Evolutionary conservation across 2,329 filamentous ascomycete species (phyloP), one percentile per base, ranked within the genome.

Genomic region (Apiospora pterosperma): DNA sequence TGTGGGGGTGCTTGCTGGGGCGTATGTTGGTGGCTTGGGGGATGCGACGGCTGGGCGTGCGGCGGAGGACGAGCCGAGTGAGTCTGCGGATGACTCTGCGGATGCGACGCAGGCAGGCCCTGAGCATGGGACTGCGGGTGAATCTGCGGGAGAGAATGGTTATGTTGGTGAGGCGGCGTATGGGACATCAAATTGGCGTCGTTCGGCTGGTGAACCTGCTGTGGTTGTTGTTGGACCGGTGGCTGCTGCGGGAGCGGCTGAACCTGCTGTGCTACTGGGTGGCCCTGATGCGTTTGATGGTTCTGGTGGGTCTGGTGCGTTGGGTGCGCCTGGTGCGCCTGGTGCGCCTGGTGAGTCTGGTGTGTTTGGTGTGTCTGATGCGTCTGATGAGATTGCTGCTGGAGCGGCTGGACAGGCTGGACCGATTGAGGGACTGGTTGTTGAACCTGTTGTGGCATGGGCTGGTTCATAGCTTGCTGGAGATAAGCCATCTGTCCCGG

Each of bases 371-470:
- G 42, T 3, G 36, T 19, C 36, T 67, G 67, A 44, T 62, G 55
- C 39, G 39, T 39, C 34, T 36, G 36, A 34, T 66, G 64, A 10
- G 55, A 42, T 25, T 63, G 62, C 39, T 68, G 67, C 28, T 69
- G 65, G 44, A 72, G 71, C 25, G 71, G 67, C 36, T 72, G 73
- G 21, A 72, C 68, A 41, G 72, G 69, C 55, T 69, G 69, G n/a
- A 65, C 67, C 39, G 71, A 71, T 61, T 75, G 74, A 36, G 75
- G 63, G 83, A 78, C 74, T 5, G 39, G 75, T 36, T 73, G 72
- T 61, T 66, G 75, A 6, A 75, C 72, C 23, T 78, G 74, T 36
- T 73, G 74, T 41, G 65, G 70, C 42, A 69, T 71, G 62, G 70
- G 72, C 64, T 69, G 74, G 44, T 71, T 75, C 69, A 75, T 75